Evolutionary conservation across 257 asterid genomes (phyloP), one percentile per base, ranked within the genome.

Genomic region (Ilex aquifolium): DNA sequence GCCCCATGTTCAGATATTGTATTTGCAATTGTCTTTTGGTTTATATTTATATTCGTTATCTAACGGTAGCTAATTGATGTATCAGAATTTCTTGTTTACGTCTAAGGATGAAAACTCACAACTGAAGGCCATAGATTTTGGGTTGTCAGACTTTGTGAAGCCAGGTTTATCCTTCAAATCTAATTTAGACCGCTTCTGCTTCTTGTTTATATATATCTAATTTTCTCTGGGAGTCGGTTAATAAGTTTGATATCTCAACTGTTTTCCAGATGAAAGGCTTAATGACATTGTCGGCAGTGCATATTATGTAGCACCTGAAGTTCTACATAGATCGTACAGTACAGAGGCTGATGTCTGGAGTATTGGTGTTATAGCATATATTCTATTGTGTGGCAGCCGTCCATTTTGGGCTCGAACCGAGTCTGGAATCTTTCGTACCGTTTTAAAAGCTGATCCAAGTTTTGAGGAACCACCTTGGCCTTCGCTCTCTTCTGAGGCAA

Each of bases 331-430:
- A 69, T 88, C 96, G 49, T 91, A 91, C 73, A 83, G 85, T 61
- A 84, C 95, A 0, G 96, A 91, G 80, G 98, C 96, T 62, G 98
- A 91, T 77, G 95, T 91, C 42, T 91, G 98, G 98, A 91, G 98
- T 69, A 69, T 88, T 44, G 98, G 98, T 2, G 98, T 91, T 49
- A 84, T 88, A 62, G 83, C 95, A 58, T 91, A 91, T 70, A 88
- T 91, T 63, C 70, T 91, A 44, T 65, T 91, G 59, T 84, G 95
- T 36, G 98, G 96, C 16, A 86, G 96, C 74, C 90, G 96, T 14
- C 96, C 98, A 21, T 91, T 91, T 76, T 91, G 98, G 95, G 98
- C 95, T 61, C 88, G 95, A 66, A 84, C 98, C 2, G 98, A 91
- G 64, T 91, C 98, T 8, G 98, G 95, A 36, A 88, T 91, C 48